These are phyloP conservation scores for Colletotrichum sp. DNA, from an alignment of 2,329 filamentous ascomycete genomes.

Conservation along the genomic window DNA sequence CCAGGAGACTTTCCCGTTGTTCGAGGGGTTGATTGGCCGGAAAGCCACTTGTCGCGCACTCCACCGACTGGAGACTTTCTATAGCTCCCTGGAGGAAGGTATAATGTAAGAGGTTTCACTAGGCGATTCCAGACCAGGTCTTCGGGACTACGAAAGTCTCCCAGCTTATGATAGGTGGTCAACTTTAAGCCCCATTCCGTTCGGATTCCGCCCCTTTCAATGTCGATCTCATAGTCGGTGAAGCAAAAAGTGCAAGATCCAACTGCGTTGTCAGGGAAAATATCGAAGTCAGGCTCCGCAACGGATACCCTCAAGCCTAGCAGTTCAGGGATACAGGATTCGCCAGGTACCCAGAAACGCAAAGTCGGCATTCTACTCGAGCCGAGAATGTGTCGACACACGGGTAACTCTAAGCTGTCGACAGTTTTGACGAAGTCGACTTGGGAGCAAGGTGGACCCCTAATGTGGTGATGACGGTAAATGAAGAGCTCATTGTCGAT, in stretches of 20 bases:
- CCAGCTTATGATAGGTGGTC: not conserved
- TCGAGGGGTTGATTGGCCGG: not conserved
- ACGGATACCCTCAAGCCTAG: not conserved
- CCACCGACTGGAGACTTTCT: not conserved
- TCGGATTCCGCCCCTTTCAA: not conserved
- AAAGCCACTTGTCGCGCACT: not conserved
- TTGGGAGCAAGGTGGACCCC: not conserved
- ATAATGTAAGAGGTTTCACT: not conserved
- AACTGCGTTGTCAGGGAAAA: not conserved
- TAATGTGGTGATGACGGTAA: not conserved
- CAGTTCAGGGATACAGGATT: not conserved
- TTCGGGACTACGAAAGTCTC: not conserved
- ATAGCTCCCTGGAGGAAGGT: not conserved
- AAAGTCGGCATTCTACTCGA: not conserved
- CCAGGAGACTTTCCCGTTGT: not conserved
- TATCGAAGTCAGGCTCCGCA: not conserved
- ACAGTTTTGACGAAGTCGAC: not conserved
- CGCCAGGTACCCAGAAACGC: not conserved
- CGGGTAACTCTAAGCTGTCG: not conserved
- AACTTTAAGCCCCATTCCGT: not conserved
- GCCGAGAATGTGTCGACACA: not conserved
- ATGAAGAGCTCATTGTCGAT: not conserved
- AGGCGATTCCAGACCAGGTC: not conserved
- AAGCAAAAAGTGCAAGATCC: not conserved
- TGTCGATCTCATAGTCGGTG: not conserved